Conservation (phyloP, 768 basidiomycete genomes). For the Lactarius quietus region DNA sequence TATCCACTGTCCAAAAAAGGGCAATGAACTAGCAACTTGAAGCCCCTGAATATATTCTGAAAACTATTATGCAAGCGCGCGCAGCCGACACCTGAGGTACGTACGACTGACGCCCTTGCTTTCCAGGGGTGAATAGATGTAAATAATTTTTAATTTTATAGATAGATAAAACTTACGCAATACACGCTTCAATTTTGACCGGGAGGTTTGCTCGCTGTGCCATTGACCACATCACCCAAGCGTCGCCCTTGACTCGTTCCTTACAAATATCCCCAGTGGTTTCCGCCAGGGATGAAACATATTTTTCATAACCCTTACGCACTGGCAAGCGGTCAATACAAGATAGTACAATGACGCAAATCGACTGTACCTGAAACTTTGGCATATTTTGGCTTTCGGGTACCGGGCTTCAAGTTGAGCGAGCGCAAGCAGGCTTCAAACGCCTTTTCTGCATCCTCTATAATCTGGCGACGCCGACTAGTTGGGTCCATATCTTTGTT, state of each 20-base stretch:
- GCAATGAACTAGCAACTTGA: too few relatives aligned
- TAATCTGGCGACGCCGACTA: background rate
- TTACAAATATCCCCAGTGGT: background rate
- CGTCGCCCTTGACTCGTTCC: background rate
- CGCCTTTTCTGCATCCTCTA: background rate
- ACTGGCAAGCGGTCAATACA: background rate
- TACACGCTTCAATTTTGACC: too few relatives aligned
- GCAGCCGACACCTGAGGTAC: background rate
- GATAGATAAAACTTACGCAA: background rate
- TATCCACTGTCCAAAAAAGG: background rate
- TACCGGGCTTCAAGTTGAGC: background rate
- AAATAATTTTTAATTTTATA: background rate
- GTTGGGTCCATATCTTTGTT: background rate
- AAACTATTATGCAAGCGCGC: background rate
- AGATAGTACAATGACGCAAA: background rate
- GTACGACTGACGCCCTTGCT: background rate
- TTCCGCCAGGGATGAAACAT: background rate
- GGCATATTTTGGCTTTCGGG: background rate
- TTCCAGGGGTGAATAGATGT: background rate
- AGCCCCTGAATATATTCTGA: too few relatives aligned
- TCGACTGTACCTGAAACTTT: background rate
- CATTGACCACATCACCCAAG: background rate
- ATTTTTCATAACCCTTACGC: background rate
- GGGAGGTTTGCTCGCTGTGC: background rate
- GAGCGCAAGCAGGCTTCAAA: background rate